A percentile compares a stretch with the other conserved stretches of the same genome.
Conservation (phyloP, 1,139 yeast genomes). For the Geotrichum restrictum region DNA sequence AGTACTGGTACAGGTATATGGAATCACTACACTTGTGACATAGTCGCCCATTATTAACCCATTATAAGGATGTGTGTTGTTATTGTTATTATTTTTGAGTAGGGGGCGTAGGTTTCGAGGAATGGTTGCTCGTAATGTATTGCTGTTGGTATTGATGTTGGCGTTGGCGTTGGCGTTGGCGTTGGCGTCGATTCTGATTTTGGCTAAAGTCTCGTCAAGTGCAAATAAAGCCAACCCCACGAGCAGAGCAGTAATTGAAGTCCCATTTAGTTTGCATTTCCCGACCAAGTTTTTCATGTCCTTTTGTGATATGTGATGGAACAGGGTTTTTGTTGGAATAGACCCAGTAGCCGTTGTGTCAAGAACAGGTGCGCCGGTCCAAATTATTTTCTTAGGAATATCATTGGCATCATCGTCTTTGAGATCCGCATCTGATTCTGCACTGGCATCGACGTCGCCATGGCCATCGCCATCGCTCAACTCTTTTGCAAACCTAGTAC, state of each 20-base stretch:
- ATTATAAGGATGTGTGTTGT: background rate
- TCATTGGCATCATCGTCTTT: no score
- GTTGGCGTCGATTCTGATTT: no score
- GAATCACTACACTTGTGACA: background rate
- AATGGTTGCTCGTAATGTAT: background rate
- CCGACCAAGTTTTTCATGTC: background rate
- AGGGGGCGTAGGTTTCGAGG: conserved; percentile 15
- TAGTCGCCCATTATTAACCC: background rate
- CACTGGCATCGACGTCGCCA: no score
- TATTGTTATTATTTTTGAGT: no score
- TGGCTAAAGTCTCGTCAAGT: conserved; percentile 3
- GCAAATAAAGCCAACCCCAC: background rate
- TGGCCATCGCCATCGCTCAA: no score
- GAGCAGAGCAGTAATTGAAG: conserved; percentile 9
- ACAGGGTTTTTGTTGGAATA: background rate
- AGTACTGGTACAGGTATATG: background rate
- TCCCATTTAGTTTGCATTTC: background rate
- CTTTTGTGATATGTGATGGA: background rate
- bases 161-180: no score
- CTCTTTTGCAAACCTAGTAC: background rate
- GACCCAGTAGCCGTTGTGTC: background rate
- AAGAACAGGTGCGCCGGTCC: conserved; percentile 1
- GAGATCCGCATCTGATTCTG: no score
- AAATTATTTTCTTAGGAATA: no score
- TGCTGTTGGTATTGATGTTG: no score